phyloP scores from a whole-genome alignment of 2,329 filamentous ascomycete species.

The Botrytis squamosa region DNA sequence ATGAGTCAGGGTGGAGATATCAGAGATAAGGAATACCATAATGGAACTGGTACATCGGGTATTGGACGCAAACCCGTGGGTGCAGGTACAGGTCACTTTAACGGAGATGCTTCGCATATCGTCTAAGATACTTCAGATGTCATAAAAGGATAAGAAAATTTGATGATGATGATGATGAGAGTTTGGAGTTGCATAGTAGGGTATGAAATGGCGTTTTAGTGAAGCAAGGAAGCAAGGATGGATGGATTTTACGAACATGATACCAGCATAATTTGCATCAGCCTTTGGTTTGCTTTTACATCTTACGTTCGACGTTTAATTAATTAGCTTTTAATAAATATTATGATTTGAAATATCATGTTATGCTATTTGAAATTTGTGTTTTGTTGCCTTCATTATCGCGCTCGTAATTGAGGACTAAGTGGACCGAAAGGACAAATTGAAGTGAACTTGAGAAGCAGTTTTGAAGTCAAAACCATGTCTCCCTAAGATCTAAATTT shows the following conservation, averaged over 20 bases:
- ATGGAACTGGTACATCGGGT: background rate
- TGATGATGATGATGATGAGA: background rate
- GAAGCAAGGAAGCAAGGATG: conserved; percentile 1
- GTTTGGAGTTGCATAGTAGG: background rate
- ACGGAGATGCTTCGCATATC: conserved; percentile 8
- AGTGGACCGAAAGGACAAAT: background rate
- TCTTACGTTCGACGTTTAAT: background rate
- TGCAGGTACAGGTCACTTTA: background rate
- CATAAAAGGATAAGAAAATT: background rate
- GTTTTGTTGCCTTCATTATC: accelerated
- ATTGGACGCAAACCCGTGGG: conserved; percentile 17
- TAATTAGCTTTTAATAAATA: background rate
- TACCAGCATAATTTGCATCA: conserved; percentile 3
- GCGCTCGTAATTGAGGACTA: accelerated
- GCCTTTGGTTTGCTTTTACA: background rate
- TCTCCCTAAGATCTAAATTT: background rate
- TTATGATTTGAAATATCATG: background rate
- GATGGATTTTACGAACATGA: conserved; percentile 1
- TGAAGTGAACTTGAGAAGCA: background rate
- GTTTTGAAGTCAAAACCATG: background rate
- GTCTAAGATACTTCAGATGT: background rate
- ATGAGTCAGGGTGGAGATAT: conserved; percentile 5
- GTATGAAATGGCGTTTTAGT: background rate
- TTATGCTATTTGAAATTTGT: background rate
- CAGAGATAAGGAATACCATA: background rate